A percentile compares a stretch with the other conserved stretches of the same genome.
Conservation (phyloP, 192 early-diverging fungal genomes). For the Hyaloraphidium curvatum region DNA sequence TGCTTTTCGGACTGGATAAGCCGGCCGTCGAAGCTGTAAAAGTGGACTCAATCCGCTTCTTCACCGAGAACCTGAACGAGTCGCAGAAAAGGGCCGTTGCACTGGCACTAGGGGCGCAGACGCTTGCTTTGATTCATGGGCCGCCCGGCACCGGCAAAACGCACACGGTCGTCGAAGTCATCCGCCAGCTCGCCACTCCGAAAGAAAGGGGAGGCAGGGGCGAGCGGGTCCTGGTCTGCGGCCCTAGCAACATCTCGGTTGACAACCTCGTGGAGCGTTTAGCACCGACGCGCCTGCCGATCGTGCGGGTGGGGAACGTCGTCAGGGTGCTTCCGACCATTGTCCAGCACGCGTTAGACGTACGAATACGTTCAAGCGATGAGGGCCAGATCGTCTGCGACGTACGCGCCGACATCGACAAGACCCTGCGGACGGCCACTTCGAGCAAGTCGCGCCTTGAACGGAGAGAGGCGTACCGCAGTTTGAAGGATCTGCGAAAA, state of each 20-base stretch:
- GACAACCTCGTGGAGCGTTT: conserved; percentile 77
- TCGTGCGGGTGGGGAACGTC: conserved; percentile 72
- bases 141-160: no score
- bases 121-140: no score
- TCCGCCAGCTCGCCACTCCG: no score
- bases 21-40: no score
- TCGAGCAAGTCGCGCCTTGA: conserved; percentile 46
- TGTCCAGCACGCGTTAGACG: conserved; percentile 46
- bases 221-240: conserved; percentile 64
- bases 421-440: conserved; percentile 28
- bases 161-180: no score
- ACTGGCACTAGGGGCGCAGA: no score
- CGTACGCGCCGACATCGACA: conserved; percentile 56
- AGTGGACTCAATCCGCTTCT: no score
- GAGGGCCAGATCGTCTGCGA: conserved; percentile 54
- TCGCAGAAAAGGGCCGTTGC: no score
- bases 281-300: conserved; percentile 26
- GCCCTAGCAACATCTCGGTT: conserved; percentile 71
- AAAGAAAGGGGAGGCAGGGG: no score
- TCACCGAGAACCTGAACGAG: no score
- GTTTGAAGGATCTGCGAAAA: conserved; percentile 45
- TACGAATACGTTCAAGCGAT: conserved; percentile 39
- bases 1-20: no score
- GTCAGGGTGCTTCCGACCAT: conserved; percentile 54
- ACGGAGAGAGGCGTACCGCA: conserved; percentile 34